A percentile compares a stretch with the other conserved stretches of the same genome.
These are phyloP conservation scores for Fremontodendron californicum DNA, from an alignment of 345 rosid genomes.

Conservation along the genomic window DNA sequence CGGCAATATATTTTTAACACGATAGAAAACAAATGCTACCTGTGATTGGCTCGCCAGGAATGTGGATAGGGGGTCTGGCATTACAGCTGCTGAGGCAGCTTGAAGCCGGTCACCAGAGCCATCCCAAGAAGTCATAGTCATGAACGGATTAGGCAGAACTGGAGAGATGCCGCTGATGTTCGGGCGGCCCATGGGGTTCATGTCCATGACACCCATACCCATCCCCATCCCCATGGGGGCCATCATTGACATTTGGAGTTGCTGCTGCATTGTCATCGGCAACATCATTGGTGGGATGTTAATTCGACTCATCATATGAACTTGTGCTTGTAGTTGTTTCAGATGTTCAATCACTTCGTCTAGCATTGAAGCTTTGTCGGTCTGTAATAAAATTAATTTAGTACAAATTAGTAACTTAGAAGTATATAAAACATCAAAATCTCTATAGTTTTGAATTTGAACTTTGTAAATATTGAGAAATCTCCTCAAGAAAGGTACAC, in stretches of 20 bases:
- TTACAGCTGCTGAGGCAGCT: conserved; percentile 25
- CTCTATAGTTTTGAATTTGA: background rate
- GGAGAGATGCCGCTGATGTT: conserved; percentile 37
- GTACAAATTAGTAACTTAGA: background rate
- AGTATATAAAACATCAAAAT: too few relatives aligned
- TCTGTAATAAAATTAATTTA: conserved; percentile 34
- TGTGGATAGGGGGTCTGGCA: conserved; percentile 58
- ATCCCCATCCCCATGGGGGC: conserved; percentile 48
- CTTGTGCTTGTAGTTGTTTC: too few relatives aligned
- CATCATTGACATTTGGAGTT: conserved; percentile 83
- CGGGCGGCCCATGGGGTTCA: conserved; percentile 49
- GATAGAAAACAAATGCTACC: conserved; percentile 24
- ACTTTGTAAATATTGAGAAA: background rate
- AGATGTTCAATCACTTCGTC: too few relatives aligned
- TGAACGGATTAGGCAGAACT: conserved; percentile 48
- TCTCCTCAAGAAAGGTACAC: too few relatives aligned
- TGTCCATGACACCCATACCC: conserved; percentile 68
- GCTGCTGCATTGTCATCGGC: conserved; percentile 76
- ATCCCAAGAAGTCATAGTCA: conserved; percentile 67
- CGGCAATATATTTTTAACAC: background rate
- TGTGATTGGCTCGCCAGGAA: conserved; percentile 71
- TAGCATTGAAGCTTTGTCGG: too few relatives aligned
- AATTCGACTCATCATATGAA: conserved; percentile 73
- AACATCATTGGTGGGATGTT: conserved; percentile 68
- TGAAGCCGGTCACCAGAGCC: conserved; percentile 36